These are phyloP conservation scores for Parsonsia alboflavescens DNA, from an alignment of 257 asterid genomes.

Conservation along the genomic window DNA sequence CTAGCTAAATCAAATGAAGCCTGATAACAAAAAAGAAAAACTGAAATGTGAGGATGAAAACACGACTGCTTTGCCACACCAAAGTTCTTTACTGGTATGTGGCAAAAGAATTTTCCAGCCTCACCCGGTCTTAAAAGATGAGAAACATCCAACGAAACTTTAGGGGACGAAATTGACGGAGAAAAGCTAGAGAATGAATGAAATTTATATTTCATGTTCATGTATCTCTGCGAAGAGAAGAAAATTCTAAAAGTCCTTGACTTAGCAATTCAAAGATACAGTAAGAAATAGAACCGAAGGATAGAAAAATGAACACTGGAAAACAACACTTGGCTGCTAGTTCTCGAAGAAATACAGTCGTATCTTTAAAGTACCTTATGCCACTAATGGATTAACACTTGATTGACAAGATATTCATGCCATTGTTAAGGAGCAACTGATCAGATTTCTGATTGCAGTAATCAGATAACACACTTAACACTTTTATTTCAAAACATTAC, in stretches of 20 bases:
- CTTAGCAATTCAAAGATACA: neutral
- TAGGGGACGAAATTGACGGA: neutral
- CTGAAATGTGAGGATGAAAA: neutral
- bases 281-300: neutral
- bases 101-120: neutral
- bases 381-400: neutral
- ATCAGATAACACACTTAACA: neutral
- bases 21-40: constrained; percentile 12
- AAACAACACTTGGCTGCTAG: neutral
- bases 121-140: neutral
- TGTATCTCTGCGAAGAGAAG: neutral
- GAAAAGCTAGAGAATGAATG: neutral
- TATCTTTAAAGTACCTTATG: neutral
- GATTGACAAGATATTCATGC: neutral
- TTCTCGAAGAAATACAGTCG: neutral
- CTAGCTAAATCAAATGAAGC: constrained; percentile 18
- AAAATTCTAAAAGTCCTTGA: neutral
- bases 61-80: neutral
- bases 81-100: neutral
- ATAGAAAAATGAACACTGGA: neutral
- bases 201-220: neutral
- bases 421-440: neutral
- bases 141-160: neutral
- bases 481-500: neutral
- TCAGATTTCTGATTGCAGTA: neutral